Percentiles rank a stretch among this genome's conserved stretches.
Evolutionary conservation across 1,284 basidiomycete genomes (phyloP).

Genomic region (Pascua sp.): DNA sequence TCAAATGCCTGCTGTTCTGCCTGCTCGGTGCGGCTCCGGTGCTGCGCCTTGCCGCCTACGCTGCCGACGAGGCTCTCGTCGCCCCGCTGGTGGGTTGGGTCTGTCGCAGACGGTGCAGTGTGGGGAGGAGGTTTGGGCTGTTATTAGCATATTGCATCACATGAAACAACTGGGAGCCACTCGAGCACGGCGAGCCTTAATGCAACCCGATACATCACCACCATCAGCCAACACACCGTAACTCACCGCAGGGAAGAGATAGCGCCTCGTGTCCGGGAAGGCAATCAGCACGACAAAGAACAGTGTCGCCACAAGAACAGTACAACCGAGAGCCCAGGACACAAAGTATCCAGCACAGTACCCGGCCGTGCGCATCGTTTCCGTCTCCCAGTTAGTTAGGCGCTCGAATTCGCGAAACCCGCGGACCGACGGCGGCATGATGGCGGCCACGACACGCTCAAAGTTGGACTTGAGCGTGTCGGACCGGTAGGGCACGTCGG

Average conservation of each 20-base stretch:
- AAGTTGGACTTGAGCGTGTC: conserved; percentile 52
- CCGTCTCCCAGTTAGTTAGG: conserved; percentile 55
- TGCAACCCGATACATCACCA: background rate
- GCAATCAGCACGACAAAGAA: conserved; percentile 52
- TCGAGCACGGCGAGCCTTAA: no score
- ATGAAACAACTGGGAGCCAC: no score
- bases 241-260: conserved; percentile 55
- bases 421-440: conserved; percentile 53
- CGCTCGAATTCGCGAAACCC: conserved; percentile 54
- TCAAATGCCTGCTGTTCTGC: conserved; percentile 53
- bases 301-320: conserved; percentile 48
- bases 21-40: conserved; percentile 50
- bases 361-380: conserved; percentile 50
- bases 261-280: conserved; percentile 51
- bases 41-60: conserved; percentile 43
- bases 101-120: background rate
- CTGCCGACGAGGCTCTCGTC: conserved; percentile 49
- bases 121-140: no score
- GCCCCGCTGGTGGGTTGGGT: conserved; percentile 34
- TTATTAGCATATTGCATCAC: no score
- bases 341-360: conserved; percentile 53
- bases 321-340: conserved; percentile 52
- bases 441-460: conserved; percentile 56
- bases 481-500: conserved; percentile 39
- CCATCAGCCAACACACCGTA: background rate